Evolutionary conservation across 2,329 filamentous ascomycete species (phyloP), one percentile per base, ranked within the genome.

Genomic region (Clonostachys solani): DNA sequence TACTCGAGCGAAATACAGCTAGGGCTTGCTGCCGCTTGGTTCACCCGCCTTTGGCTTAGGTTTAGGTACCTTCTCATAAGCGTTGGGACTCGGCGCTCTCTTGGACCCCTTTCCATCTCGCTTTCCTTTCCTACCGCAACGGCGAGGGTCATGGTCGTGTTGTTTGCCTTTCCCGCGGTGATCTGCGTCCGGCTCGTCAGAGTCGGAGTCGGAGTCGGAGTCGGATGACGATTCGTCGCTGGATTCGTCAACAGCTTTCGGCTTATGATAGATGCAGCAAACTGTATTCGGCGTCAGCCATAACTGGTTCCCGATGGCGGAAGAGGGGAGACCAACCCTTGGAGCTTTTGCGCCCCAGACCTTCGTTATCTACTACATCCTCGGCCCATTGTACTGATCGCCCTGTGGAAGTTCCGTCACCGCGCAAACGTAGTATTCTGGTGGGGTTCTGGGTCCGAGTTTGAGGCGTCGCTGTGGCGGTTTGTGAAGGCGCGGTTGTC

Each of bases 221-320:
- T 75, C 77, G 13, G 82, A 83, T 18, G 75, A 77, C 13, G 74
- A 82, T 44, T 86, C 82, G 54, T 83, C 81, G 54, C 86, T 91
- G 33, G 88, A 94, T 65, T 97, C 92, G 63, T 87, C 90, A 5
- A 90, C 83, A 12, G 77, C 81, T 55, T 86, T 87, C 7, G 90
- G 85, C 50, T 87, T 87, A 71, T 96, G 92, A 71, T 96, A 99
- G 66, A 99, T 99, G 67, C 94, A 99, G 78, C 94, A 99, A n/a
- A 97, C 94, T 95, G 51, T 29, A 15, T 33, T 12, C 36, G 15
- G 6, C 10, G 40, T 44, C 34, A n/a, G 6, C 19, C 8, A 35
- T 33, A 6, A 16, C 18, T 34, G 29, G 5, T 6, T 6, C 8
- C 33, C 12, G 12, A 18, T 19, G n/a, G 5, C 8, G 29, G 34